Evolutionary conservation across 2,329 filamentous ascomycete species (phyloP), one percentile per base, ranked within the genome.

Genomic region (Colletotrichum horii): DNA sequence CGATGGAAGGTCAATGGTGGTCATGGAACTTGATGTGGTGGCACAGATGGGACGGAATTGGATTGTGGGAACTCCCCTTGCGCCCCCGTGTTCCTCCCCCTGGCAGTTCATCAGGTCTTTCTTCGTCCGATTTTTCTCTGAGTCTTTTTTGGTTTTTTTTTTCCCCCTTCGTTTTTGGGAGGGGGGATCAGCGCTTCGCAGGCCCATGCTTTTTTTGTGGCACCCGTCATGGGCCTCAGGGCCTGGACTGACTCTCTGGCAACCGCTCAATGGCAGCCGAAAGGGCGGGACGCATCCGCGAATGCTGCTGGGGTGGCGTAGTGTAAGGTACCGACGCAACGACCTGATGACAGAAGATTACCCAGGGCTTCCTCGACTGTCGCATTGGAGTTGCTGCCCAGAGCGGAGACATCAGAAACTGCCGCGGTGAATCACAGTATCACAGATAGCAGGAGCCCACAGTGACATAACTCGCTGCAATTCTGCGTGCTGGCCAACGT

Each of bases 221-320:
- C 24, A 19, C 58, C 48, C 24, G 7, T 62, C 58, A 55, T 34
- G 62, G 38, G 26, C 55, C 32, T 8, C 56, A 62, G 43, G 73
- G 70, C 68, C 74, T 74, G 26, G 74, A 69, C 73, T 60, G 73
- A 73, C 70, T 75, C 73, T 75, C 48, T 73, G 56, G 43, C 43
- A 61, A 24, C 24, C 66, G 26, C 60, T 66, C 52, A 66, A n/a
- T 71, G 67, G 36, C 43, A 38, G 28, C 24, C 56, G 32, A 15
- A 16, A 28, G 24, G 52, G 28, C 58, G 58, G 56, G 58, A 60
- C 64, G 48, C 43, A 58, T 48, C 52, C 73, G 30, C 52, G 55
- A 62, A 34, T 38, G 43, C 64, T 55, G 55, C 64, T 38, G 48
- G 70, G 74, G 73, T 76, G 64, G 43, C 66, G 72, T n/a, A n/a